Percentiles rank a stretch among this genome's conserved stretches.
These are phyloP conservation scores for Pythium volutum DNA, from an alignment of 352 stramenopile species.

Conservation along the genomic window DNA sequence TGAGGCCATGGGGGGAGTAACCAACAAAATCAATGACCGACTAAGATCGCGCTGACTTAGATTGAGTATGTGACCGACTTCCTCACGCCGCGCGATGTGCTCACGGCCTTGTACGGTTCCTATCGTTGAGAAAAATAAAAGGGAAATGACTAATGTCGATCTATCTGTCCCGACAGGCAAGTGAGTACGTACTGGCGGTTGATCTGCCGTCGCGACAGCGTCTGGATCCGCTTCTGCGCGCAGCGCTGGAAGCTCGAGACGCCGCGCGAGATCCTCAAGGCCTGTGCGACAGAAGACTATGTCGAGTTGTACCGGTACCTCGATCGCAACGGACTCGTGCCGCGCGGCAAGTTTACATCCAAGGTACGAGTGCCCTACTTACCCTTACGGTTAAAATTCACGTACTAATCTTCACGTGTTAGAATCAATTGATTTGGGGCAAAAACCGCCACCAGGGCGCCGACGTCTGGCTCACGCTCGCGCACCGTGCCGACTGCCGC, in stretches of 20 bases:
- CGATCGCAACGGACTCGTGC: slow-evolving; percentile 49
- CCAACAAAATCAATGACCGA: background rate
- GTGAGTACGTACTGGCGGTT: slow-evolving; percentile 53
- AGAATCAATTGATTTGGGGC: slow-evolving; percentile 68
- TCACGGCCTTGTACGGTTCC: slow-evolving; percentile 39
- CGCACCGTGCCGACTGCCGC: slow-evolving; percentile 66
- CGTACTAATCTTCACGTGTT: background rate
- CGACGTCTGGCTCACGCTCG: slow-evolving; percentile 72
- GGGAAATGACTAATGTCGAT: background rate
- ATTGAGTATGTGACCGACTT: slow-evolving; percentile 53
- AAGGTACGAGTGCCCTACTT: slow-evolving; percentile 29
- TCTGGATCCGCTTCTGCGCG: slow-evolving; percentile 51
- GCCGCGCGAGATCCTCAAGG: slow-evolving; percentile 41
- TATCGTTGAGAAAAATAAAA: too few relatives aligned
- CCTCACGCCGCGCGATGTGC: slow-evolving; percentile 47
- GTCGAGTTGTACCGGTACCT: slow-evolving; percentile 63
- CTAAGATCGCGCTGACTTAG: slow-evolving; percentile 28
- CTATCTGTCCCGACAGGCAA: slow-evolving; percentile 25
- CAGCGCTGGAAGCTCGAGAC: slow-evolving; percentile 46
- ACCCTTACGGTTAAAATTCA: background rate
- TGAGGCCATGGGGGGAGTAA: background rate
- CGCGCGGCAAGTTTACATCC: slow-evolving; percentile 60
- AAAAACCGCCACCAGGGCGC: slow-evolving; percentile 58
- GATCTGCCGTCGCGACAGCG: slow-evolving; percentile 44
- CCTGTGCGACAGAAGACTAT: slow-evolving; percentile 46